phyloP scores from a whole-genome alignment of 805 yeast species.

The Metschnikowia colocasiae region DNA sequence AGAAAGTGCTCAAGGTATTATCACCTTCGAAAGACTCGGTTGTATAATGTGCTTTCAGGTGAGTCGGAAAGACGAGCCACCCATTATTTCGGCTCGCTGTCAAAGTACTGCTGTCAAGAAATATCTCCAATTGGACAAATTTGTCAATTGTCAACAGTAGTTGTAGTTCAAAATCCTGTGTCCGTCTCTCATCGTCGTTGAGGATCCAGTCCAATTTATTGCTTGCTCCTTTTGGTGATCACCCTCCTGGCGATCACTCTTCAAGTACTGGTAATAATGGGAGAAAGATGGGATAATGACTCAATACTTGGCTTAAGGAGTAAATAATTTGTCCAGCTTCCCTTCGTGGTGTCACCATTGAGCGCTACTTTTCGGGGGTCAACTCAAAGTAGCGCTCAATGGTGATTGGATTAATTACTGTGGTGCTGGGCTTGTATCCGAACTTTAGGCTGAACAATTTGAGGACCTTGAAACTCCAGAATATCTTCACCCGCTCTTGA shows the following conservation, averaged over 20 bases:
- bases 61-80: conserved; percentile 25
- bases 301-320: conserved; percentile 41
- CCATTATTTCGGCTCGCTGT: conserved; percentile 29
- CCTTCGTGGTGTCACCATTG: conserved; percentile 19
- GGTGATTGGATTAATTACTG: conserved; percentile 45
- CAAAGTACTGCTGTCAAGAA: conserved; percentile 30
- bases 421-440: conserved; percentile 46
- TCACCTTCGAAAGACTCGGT: conserved; percentile 24
- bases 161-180: conserved; percentile 45
- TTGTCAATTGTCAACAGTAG: conserved; percentile 39
- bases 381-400: conserved; percentile 42
- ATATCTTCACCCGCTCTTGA: conserved; percentile 40
- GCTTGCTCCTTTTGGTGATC: conserved; percentile 12
- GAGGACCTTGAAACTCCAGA: conserved; percentile 46
- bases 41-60: conserved; percentile 29
- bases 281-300: conserved; percentile 44
- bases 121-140: conserved; percentile 39
- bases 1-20: conserved; percentile 10
- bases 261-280: conserved; percentile 42
- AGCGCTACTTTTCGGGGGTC: conserved; percentile 41
- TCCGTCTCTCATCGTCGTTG: conserved; percentile 46
- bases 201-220: conserved; percentile 39
- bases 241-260: conserved; percentile 21
- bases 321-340: conserved; percentile 31
- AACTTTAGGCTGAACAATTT: conserved; percentile 41